Evolutionary conservation across 169 alveolate species (phyloP).

Genomic region (Plasmodium reichenowi): DNA sequence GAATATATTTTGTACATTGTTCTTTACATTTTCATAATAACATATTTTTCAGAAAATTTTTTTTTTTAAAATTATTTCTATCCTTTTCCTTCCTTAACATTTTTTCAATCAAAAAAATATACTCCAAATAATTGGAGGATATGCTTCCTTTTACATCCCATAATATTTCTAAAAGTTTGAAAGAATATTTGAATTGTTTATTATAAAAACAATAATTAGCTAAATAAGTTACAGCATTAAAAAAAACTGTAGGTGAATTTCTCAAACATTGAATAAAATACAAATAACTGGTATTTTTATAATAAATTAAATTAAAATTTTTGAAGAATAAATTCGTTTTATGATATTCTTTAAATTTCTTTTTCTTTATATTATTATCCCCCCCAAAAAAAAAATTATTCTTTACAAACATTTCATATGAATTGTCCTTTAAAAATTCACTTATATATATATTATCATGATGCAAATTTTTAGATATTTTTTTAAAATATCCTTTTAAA

Average conservation of each 20-base stretch:
- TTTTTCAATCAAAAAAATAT: slow-evolving; percentile 3
- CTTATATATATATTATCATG: too few species aligned
- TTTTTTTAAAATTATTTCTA: too few species aligned
- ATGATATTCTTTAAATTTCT: background rate
- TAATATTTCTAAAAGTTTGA: slow-evolving; percentile 29
- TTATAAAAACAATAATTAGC: slow-evolving; percentile 58
- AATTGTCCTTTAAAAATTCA: too few species aligned
- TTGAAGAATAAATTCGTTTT: slow-evolving; percentile 9
- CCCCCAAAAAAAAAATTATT: too few species aligned
- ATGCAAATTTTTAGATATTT: slow-evolving; percentile 1
- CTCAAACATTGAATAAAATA: slow-evolving; percentile 35
- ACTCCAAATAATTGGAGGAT: slow-evolving; percentile 9
- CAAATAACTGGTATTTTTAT: slow-evolving; percentile 39
- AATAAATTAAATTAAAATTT: slow-evolving; percentile 14
- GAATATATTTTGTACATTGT: too few species aligned
- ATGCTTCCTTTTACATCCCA: slow-evolving; percentile 52
- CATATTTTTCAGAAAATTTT: too few species aligned
- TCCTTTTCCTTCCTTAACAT: slow-evolving; percentile 10
- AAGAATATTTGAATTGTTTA: slow-evolving; percentile 17
- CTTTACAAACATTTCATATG: too few species aligned
- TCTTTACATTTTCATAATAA: too few species aligned
- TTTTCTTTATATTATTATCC: background rate
- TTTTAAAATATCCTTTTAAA: slow-evolving; percentile 19
- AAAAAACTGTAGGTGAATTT: slow-evolving; percentile 18
- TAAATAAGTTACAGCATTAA: slow-evolving; percentile 33